These are phyloP conservation scores for Nigrospora osmanthi DNA, from an alignment of 2,329 filamentous ascomycete genomes.

Conservation along the genomic window DNA sequence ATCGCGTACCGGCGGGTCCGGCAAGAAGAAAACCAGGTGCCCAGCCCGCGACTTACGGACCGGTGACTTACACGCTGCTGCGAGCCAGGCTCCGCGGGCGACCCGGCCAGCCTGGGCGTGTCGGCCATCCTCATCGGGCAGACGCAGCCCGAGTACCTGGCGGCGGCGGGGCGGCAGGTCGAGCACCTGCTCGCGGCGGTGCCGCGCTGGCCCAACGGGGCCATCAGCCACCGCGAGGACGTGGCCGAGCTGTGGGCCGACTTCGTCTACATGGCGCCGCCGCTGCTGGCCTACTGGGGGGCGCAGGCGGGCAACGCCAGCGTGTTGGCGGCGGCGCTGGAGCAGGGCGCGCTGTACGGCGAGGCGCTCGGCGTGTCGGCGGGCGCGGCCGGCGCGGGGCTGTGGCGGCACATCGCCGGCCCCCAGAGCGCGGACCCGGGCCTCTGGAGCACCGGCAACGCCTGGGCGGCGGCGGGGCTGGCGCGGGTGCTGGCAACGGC, in stretches of 20 bases:
- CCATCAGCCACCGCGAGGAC: constrained; percentile 36
- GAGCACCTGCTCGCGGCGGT: constrained; percentile 28
- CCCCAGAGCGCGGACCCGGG: constrained; percentile 24
- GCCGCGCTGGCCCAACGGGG: constrained; percentile 33
- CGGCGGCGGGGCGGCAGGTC: constrained; percentile 30
- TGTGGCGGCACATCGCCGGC: constrained; percentile 38
- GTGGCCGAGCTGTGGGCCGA: constrained; percentile 38
- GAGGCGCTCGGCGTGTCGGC: constrained; percentile 24
- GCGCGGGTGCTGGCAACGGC: constrained; percentile 35
- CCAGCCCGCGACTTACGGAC: no score
- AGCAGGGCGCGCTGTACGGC: constrained; percentile 31
- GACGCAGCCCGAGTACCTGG: constrained; percentile 20
- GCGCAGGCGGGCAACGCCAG: constrained; percentile 25
- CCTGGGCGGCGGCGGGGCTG: constrained; percentile 38
- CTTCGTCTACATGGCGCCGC: constrained; percentile 41
- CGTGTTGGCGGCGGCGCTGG: constrained; percentile 25
- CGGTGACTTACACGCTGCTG: no score
- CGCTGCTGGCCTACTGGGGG: constrained; percentile 37
- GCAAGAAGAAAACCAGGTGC: no score
- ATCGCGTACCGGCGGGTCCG: no score
- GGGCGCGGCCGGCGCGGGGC: constrained; percentile 16
- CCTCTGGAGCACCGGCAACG: constrained; percentile 40
- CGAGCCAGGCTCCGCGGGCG: constrained; percentile 25
- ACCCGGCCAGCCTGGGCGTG: constrained; percentile 36
- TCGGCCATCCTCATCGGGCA: constrained; percentile 33